phyloP scores from a whole-genome alignment of 2,329 filamentous ascomycete genomes.

The Exophiala sp. region DNA sequence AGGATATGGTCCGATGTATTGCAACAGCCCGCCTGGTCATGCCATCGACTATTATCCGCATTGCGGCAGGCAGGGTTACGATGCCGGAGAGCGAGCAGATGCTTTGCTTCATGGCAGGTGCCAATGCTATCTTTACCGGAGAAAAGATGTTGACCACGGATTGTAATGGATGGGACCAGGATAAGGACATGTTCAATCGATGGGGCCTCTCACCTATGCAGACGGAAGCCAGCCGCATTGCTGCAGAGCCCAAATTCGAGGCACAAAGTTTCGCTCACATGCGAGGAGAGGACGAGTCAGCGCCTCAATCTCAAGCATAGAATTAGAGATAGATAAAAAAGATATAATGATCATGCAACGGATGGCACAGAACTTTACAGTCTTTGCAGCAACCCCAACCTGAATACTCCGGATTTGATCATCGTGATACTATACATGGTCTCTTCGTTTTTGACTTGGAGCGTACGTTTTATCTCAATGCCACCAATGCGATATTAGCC shows the following conservation, averaged over 20 bases:
- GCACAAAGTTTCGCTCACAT: slow-evolving; percentile 25
- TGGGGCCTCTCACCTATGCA: slow-evolving; percentile 81
- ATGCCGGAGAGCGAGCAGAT: slow-evolving; percentile 87
- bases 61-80: slow-evolving; percentile 78
- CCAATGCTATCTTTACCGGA: slow-evolving; percentile 91
- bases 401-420: too few species aligned
- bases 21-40: slow-evolving; percentile 79
- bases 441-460: background rate
- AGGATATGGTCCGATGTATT: slow-evolving; percentile 75
- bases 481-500: background rate
- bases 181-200: slow-evolving; percentile 74
- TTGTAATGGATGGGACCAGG: slow-evolving; percentile 87
- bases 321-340: slow-evolving; percentile 4
- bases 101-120: slow-evolving; percentile 83
- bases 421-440: too few species aligned
- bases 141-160: slow-evolving; percentile 95
- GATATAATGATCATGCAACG: background rate
- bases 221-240: slow-evolving; percentile 30
- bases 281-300: slow-evolving; percentile 4
- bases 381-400: too few species aligned
- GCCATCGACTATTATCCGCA: slow-evolving; percentile 79
- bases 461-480: background rate
- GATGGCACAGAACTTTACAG: background rate
- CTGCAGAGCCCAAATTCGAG: slow-evolving; percentile 27
- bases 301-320: slow-evolving; percentile 8